Evolutionary conservation across 768 basidiomycete species (phyloP), one percentile per base, ranked within the genome.

Genomic region (Trametes villosa): DNA sequence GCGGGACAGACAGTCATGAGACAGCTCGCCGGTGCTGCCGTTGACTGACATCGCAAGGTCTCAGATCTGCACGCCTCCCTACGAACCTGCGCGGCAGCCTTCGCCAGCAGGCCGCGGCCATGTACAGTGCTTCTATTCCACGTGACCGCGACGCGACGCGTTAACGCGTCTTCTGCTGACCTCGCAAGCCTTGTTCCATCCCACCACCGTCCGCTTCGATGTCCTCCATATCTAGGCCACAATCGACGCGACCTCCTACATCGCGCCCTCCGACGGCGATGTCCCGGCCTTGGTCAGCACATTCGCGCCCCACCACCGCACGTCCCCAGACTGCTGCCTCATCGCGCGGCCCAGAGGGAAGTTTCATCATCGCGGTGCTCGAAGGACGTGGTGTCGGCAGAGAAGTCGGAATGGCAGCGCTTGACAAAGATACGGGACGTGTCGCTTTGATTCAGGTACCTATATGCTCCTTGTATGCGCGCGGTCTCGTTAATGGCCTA

Each of bases 351-450:
- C 77, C 79, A 44, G 89, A 91, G 62, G 81, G 79, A 0, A 87
- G 76, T 57, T 87, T 86, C 68, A 76, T 91, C 3, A 77, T 91
- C 27, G 86, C 91, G 2, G 72, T 93, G 20, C 74, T 93, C 27
- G 91, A 94, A 74, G 89, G 90, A 12, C 78, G 91, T 26, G 91
- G 91, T 1, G 79, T 92, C 29, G 88, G 88, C 0, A 79, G 89
- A 54, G 94, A 96, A 70, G 85, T 96, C 9, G 95, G 95, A 3
- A 85, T 97, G 31, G 94, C 92, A 0, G 90, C 91, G 0, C 79
- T 94, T n/a, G 87, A 95, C 59, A 84, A 80, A 57, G 88, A 91
- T 31, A 92, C 88, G 0, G 92, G 89, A 0, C 80, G 83, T 27
- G 88, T 89, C 20, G 79, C 86, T 71, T 77, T 96, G 17, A 85